Evolutionary conservation across 495 filamentous ascomycete species (phyloP), one percentile per base, ranked within the genome.

Genomic region (Trypethelium eluteriae): DNA sequence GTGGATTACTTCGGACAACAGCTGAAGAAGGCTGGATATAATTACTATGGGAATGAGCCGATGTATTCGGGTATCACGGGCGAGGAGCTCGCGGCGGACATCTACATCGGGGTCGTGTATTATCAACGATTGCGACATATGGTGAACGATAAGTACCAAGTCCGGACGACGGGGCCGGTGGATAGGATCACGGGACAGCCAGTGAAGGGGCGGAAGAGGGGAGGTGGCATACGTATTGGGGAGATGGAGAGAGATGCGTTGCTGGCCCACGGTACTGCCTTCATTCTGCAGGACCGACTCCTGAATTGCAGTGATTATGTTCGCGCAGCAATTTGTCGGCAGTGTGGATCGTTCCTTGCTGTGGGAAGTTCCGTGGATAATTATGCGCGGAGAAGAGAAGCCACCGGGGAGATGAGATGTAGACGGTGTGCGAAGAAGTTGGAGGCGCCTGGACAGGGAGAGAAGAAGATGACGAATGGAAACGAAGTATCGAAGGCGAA

Each of bases 121-220:
- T 98, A 98, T 82, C 94, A 98, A 76, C 88, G 94, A 74, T 82
- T 98, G 62, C 83, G 94, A 74, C 94, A 98, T 85, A 98, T 98
- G 94, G 94, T 98, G 32, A 96, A 96, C 82, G 94, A 98, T 77
- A 98, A 98, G 78, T 98, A 91, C 84, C 94, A 98, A 78, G 94
- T 98, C 66, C 86, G 94, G 74, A 97, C 94, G 2, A 98, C 94
- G 0, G 94, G 94, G 41, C 92, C 90, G 39, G 88, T 97, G 57
- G 91, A 90, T 63, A 81, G 85, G 34, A 83, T 96, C 35, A 97
- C 93, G 7, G 94, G 95, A 39, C 94, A 98, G 76, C 94, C 94
- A 36, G 92, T 98, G 79, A 96, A 98, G 81, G 94, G 94, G 66
- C 83, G 93, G 73, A 92, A 91, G 73, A 91, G 90, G 81, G 94